phyloP scores from a whole-genome alignment of 495 filamentous ascomycete genomes.

The Tuber magnatum region DNA sequence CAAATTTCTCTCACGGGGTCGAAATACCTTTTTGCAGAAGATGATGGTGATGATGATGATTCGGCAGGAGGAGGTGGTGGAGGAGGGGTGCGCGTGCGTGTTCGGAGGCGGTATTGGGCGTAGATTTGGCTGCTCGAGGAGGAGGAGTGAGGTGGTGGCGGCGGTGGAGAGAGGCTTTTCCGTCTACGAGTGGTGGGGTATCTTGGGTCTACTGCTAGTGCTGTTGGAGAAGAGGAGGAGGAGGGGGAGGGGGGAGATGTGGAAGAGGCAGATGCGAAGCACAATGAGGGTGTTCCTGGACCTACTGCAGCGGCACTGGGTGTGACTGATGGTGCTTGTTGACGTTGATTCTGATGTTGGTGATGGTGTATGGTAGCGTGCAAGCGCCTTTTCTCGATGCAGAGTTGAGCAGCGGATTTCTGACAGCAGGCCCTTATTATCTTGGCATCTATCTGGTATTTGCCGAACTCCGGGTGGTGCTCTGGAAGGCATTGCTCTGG shows the following conservation, averaged over 20 bases:
- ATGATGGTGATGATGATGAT: not conserved
- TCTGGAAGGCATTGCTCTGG: slow-evolving; percentile 60
- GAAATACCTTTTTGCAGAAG: slow-evolving; percentile 21
- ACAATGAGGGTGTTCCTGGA: not conserved
- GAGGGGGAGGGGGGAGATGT: not conserved
- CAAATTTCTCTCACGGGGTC: slow-evolving; percentile 32
- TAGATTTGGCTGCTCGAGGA: not conserved
- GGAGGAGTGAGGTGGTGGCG: not conserved
- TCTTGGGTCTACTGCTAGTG: not conserved
- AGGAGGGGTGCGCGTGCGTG: not conserved
- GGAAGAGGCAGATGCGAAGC: not conserved
- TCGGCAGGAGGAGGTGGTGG: not conserved
- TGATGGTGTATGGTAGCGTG: slow-evolving; percentile 7
- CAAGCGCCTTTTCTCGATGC: slow-evolving; percentile 11
- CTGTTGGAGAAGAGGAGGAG: not conserved
- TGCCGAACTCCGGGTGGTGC: slow-evolving; percentile 51
- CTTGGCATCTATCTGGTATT: slow-evolving; percentile 59
- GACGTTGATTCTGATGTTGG: not conserved
- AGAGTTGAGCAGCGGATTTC: slow-evolving; percentile 16
- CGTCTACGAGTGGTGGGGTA: not conserved
- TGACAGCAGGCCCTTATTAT: slow-evolving; percentile 47
- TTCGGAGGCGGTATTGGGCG: not conserved
- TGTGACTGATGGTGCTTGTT: not conserved
- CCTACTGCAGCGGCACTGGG: not conserved
- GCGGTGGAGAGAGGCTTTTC: not conserved